Evolutionary conservation across 2,329 filamentous ascomycete species (phyloP), one percentile per base, ranked within the genome.

Genomic region (Colletotrichum eleusines): DNA sequence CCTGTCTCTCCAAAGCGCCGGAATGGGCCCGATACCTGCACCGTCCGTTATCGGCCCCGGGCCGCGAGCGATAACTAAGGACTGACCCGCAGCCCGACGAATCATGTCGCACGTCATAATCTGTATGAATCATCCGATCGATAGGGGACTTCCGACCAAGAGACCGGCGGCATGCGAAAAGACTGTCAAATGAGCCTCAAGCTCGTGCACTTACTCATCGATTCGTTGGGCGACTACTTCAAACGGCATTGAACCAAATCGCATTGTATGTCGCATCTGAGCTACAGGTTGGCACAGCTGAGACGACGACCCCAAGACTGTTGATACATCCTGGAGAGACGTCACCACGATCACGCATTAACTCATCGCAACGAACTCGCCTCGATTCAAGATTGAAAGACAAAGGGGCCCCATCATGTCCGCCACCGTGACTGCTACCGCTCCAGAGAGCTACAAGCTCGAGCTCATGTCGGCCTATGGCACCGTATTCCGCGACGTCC

Each of bases 391-490:
- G 20, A 18, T 38, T 14, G 38, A 12, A 11, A 12, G 20, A 20
- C n/a, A 1, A 38, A 23, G 23, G 26, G 16, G 26, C 26, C 38
- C 23, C n/a, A 63, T 60, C 6, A 68, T 70, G 63, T 71, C 74
- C 12, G 68, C 72, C 20, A 72, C 74, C 23, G 20, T 28, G 5
- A 70, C 60, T 11, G 26, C 64, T 7, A 64, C 50, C 12, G 48
- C 65, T 6, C 72, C 76, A 6, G 66, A 75, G 53, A 79, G 77
- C 35, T 80, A 80, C 7, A 82, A 84, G 67, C 76, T 85, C 20
- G 82, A 85, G 68, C 79, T 85, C 2, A 78, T 82, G 42, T 84
- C 82, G 1, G 80, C 82, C 0, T 81, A 81, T 44, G 84, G 83
- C 1, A 80, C 82, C 1, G 83, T 83, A 42, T 85, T 78, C 73